Base-by-base conservation (phyloP, 805 yeast species). In the Starmera caribaea region DNA sequence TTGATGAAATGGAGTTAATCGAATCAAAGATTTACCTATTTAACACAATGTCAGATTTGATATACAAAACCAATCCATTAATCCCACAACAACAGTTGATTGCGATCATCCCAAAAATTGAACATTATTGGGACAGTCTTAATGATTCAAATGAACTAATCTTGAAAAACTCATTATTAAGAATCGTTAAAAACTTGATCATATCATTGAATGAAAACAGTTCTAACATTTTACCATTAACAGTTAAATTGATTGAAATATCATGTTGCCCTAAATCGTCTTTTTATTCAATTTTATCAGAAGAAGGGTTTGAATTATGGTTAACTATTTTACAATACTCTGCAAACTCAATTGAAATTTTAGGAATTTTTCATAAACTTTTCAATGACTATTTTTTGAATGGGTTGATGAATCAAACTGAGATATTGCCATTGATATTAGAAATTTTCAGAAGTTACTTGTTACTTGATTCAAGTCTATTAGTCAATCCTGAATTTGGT, bases 221-320 rank as follows among this genome's bases (percentile, higher is more conserved):
- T 46, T 64, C 49, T 58, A 73, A 41, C 58, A 79, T 69, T 1
- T 63, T 69, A 65, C 60, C 68, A 4, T 73, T 81, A 27, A 69
- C 81, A 1, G 49, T 85, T 11, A 92, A 95, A 1, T 61, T 86
- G 42, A 68, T 88, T 21, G 61, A 64, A 11, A 59, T 66, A 8
- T 73, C 81, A 36, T 80, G 92, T 50, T 77, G 84, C 46, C 71
- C 79, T 1, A 63, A 65, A 16, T 73, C 87, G 1, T 69, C 70
- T 16, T 66, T 63, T 38, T 72, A 74, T 43, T 62, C 73, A 2
- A 63, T 84, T 39, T 57, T 89, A 9, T 70, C 81, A 15, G 97
- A 89, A 54, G 97, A 89, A 61, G 96, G 94, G 0, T 77, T 74
- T 53, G 95, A 86, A 41, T 64, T 89, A 33, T 87, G 96, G 95